A percentile compares a stretch with the other conserved stretches of the same genome.
Conservation (phyloP, 2,329 filamentous ascomycete genomes). For the Arthrobotrys megalospora region DNA sequence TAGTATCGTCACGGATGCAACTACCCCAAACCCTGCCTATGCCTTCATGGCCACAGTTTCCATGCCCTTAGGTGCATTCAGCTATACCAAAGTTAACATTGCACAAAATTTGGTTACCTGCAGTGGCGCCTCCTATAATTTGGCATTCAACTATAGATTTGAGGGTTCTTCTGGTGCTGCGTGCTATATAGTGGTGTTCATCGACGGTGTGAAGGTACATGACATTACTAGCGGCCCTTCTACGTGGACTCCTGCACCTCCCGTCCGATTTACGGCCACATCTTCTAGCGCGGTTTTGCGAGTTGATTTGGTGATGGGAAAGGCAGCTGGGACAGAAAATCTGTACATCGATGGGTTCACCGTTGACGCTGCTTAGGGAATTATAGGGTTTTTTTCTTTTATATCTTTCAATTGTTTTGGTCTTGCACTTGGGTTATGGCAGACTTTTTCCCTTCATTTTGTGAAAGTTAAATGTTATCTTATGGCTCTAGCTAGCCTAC, state of each 20-base stretch:
- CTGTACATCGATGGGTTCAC: background rate
- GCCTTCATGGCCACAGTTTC: background rate
- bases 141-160: constrained; percentile 27
- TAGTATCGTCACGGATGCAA: background rate
- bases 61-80: background rate
- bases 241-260: background rate
- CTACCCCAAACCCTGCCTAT: background rate
- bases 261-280: background rate
- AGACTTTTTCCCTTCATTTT: no score
- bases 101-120: constrained; percentile 36
- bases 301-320: background rate
- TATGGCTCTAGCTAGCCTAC: no score
- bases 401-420: background rate
- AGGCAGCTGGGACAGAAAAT: background rate
- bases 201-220: background rate
- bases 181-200: background rate
- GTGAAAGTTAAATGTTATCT: no score
- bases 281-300: background rate
- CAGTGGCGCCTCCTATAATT: constrained; percentile 17
- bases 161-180: background rate
- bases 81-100: constrained; percentile 24
- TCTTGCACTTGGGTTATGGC: no score
- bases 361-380: background rate
- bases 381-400: no score
- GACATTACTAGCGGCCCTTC: background rate